Evolutionary conservation across 1,284 basidiomycete genomes (phyloP), one percentile per base, ranked within the genome.

Genomic region (Ustilago bromivora): DNA sequence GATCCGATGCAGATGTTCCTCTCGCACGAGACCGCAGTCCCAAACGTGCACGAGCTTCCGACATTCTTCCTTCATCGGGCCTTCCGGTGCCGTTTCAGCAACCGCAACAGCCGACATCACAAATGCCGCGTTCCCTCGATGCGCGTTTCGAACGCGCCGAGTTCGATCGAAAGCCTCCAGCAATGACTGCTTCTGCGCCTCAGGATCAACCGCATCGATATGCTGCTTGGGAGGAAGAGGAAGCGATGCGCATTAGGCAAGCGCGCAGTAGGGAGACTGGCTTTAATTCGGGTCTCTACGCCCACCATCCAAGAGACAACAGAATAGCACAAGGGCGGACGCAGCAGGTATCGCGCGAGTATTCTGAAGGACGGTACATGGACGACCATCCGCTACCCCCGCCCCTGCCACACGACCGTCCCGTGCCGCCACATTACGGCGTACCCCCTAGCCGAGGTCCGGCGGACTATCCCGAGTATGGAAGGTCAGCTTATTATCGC

Each of bases 21-120:
- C 58, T 59, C 19, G 59, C 65, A 6, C 55, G 32, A 36, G 59
- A 65, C 11, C 54, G 59, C 52, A 76, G 68, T 51, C 74, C 74
- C 6, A 76, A 76, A 36, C 74, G 74, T 9, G 55, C 66, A 15
- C 41, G 64, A 19, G 63, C 55, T 23, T 77, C 75, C 36, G 74
- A 71, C 36, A 32, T 62, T 3, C 38, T 63, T 2, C 66, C 66
- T n/a, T 17, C 41, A 23, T 68, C 71, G 36, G 61, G 61, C 13
- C 62, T 73, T 36, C 55, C 71, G 15, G 57, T 68, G 9, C 58
- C 61, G n/a, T 51, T 31, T 9, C 49, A 51, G 49, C 49, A 51
- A 28, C 49, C 23, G 49, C 49, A 51, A 31, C 49, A 51, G n/a
- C 65, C 60, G 46, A 35, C 63, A 10, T 31, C 65, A 1, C 49